These are phyloP conservation scores for Ogataea nitratoaversa DNA, from an alignment of 805 yeast genomes.

Conservation along the genomic window DNA sequence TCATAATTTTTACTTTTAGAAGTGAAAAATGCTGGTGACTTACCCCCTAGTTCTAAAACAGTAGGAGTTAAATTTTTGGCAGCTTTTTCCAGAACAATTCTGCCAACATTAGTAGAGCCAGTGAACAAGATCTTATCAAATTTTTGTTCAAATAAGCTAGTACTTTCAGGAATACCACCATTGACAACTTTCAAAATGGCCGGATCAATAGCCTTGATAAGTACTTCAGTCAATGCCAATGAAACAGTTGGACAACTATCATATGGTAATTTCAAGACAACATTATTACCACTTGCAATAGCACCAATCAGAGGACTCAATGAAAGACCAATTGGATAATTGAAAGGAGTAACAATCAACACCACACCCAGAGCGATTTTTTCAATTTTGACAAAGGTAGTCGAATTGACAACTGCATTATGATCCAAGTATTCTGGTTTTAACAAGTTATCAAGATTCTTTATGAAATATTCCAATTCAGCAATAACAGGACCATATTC, in stretches of 20 bases:
- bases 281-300: constrained; percentile 80
- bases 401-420: constrained; percentile 32
- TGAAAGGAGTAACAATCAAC: constrained; percentile 74
- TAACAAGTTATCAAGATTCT: constrained; percentile 56
- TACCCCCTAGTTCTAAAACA: constrained; percentile 86
- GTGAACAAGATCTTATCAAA: constrained; percentile 86
- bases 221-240: constrained; percentile 47
- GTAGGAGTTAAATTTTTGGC: constrained; percentile 82
- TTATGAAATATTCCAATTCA: constrained; percentile 59
- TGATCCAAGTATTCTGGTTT: constrained; percentile 42
- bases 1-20: constrained; percentile 41
- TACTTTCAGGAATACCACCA: constrained; percentile 66
- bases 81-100: constrained; percentile 71
- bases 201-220: constrained; percentile 50
- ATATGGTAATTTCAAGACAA: constrained; percentile 63
- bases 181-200: constrained; percentile 59
- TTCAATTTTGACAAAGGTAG: constrained; percentile 28
- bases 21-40: constrained; percentile 77
- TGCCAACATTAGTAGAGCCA: constrained; percentile 75
- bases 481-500: constrained; percentile 51
- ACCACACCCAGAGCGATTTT: constrained; percentile 58
- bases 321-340: constrained; percentile 67
- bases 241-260: constrained; percentile 68
- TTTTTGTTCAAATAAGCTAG: constrained; percentile 50
- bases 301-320: constrained; percentile 73